Conservation (phyloP, 139 green algal genomes). For the Micractinium sp. region DNA sequence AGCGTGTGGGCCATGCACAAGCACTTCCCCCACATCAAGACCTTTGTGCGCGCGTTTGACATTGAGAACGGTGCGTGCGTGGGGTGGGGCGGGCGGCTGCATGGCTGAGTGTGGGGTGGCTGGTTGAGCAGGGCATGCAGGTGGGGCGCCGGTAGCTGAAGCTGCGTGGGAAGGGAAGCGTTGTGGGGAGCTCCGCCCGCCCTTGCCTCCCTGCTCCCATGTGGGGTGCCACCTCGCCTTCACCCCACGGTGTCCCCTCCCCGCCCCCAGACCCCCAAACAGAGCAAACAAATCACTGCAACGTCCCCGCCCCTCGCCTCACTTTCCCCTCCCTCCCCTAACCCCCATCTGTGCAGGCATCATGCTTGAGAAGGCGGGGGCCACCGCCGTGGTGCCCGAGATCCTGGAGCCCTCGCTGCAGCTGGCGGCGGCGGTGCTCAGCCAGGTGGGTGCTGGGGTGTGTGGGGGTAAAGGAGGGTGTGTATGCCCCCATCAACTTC, state of each 20-base stretch:
- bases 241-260: too few relatives aligned
- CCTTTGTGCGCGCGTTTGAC: constrained; percentile 97
- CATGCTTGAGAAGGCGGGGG: constrained; percentile 96
- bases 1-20: constrained; percentile 95
- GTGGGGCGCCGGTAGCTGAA: not conserved
- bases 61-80: constrained; percentile 77
- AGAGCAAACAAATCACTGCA: not conserved
- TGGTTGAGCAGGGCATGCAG: not conserved
- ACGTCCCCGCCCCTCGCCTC: not conserved
- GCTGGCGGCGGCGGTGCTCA: constrained; percentile 92
- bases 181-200: not conserved
- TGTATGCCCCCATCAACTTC: too few relatives aligned
- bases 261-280: too few relatives aligned
- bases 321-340: not conserved
- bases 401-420: constrained; percentile 96
- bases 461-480: too few relatives aligned
- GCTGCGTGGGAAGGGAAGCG: too few relatives aligned
- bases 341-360: constrained; percentile 58
- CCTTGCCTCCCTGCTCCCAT: not conserved
- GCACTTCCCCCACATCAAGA: constrained; percentile 89
- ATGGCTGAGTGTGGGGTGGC: not conserved
- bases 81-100: not conserved
- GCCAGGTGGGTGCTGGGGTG: constrained; percentile 66
- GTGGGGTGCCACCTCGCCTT: not conserved
- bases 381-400: constrained; percentile 96